Base-by-base conservation (phyloP, 2,329 filamentous ascomycete species). In the Samsoniella hepiali region DNA sequence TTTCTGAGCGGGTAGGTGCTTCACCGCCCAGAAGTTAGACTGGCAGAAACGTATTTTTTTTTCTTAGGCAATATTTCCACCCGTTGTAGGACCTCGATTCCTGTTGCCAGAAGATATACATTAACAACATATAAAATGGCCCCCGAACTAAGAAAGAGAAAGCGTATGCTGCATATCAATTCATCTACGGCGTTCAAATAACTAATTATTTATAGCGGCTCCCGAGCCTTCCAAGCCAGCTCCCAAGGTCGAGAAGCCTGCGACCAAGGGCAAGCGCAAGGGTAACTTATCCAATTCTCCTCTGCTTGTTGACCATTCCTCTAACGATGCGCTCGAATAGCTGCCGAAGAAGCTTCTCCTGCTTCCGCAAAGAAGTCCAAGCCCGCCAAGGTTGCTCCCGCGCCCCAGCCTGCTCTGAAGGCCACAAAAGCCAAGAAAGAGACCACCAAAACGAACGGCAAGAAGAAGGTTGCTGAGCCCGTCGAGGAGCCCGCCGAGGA, bases 301-400 rank as follows among this genome's bases (percentile, higher is more conserved):
- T 9, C 49, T 49, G 63, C 32, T 22, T 60, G 22, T 7, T 38
- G 27, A 5, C 13, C 42, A 15, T 44, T 45, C 61, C 62, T 49
- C 72, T 77, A 66, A 77, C 57, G 29, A 49, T 2, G 8, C 31
- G 2, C 5, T 36, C 22, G 31, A 32, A 34, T 63, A 79, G 78
- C 79, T n/a, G 68, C 74, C 65, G 79, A 81, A 38, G 78, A 81
- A 69, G 71, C 75, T n/a, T 79, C 77, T 6, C 78, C 78, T 51
- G 73, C 78, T 62, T 74, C 75, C 22, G 60, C 73, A 58, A 82
- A 82, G 73, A 81, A 81, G 72, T 70, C 67, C 40, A 70, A 75
- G 60, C 62, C 68, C 8, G 67, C 69, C 53, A 69, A 66, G 38
- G 64, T 69, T 15, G 56, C 63, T 13, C 68, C 66, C 64, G 67